A percentile compares a stretch with the other conserved stretches of the same genome.
phyloP scores from a whole-genome alignment of 495 filamentous ascomycete genomes.

The Bacidia gigantensis region DNA sequence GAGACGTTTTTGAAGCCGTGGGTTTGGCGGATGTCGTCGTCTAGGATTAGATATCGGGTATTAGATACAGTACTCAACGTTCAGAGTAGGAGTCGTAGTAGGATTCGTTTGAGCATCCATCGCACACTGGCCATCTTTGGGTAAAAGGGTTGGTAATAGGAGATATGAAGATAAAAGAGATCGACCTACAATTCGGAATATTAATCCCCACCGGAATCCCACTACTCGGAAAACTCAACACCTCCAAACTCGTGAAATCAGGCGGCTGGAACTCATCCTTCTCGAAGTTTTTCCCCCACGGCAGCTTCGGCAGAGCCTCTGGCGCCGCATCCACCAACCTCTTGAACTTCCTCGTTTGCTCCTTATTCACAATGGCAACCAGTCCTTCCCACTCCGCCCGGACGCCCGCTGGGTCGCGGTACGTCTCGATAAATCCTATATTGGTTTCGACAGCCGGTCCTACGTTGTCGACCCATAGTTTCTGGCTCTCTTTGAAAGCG shows the following conservation, averaged over 20 bases:
- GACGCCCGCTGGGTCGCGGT: slow-evolving; percentile 83
- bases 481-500: slow-evolving; percentile 81
- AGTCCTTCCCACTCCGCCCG: slow-evolving; percentile 97
- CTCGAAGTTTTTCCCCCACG: slow-evolving; percentile 81
- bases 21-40: slow-evolving; percentile 84
- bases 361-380: slow-evolving; percentile 52
- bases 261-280: slow-evolving; percentile 90
- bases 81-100: no score
- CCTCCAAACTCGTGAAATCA: slow-evolving; percentile 82
- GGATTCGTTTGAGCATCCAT: no score
- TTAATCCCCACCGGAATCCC: slow-evolving; percentile 62
- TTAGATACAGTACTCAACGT: no score
- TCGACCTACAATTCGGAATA: slow-evolving; percentile 26
- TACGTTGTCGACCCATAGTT: slow-evolving; percentile 85
- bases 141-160: no score
- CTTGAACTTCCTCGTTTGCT: slow-evolving; percentile 81
- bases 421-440: slow-evolving; percentile 92
- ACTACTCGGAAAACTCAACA: slow-evolving; percentile 59
- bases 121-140: no score
- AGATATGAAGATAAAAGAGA: no score
- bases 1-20: slow-evolving; percentile 98
- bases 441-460: slow-evolving; percentile 82
- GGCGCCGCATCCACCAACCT: slow-evolving; percentile 70
- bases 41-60: no score
- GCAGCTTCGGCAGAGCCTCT: slow-evolving; percentile 70